Evolutionary conservation across 164 flowering plant genomes (phyloP), one percentile per base, ranked within the genome.

Genomic region (Cinnamomum micranthum): DNA sequence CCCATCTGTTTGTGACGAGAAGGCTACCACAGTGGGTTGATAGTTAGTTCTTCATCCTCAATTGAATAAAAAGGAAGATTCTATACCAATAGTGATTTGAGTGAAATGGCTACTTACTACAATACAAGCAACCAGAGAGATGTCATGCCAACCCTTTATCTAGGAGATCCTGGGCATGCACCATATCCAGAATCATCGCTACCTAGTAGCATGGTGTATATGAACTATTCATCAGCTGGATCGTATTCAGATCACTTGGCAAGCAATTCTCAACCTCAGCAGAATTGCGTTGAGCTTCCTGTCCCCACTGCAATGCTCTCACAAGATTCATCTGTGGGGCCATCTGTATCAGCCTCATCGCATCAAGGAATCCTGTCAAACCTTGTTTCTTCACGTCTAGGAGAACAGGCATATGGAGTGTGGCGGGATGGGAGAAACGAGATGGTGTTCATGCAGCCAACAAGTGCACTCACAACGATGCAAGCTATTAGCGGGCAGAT

Each of bases 371-470:
- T 86, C 27, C 73, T 88, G 10, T 83, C 93, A 23, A 79, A 78
- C 73, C 71, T 87, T 70, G 81, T 79, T 47, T 85, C 85, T 70
- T 78, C 88, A 10, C 82, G 85, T 23, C 51, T 80, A 14, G 83
- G 77, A 23, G 88, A 82, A 35, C 87, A 86, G 23, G 78, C 77
- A 68, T 84, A 84, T 64, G 73, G 71, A 72, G 81, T 71, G 23
- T 93, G 95, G 97, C 85, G 87, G 41, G 90, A 91, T 77, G 83
- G 84, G 12, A 86, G 90, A 80, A 85, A 82, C 71, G 91, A 86
- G 79, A 84, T 88, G 87, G 65, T 85, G 68, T 76, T 85, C 28
- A 81, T 88, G 88, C 87, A 84, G 33, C 81, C 86, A 15, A 71
- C 79, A 41, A 82, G 79, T 69, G 85, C 80, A 55, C 60, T 84